Base-by-base conservation (phyloP, 2,329 filamentous ascomycete genomes). In the Lecanicillium sp. region DNA sequence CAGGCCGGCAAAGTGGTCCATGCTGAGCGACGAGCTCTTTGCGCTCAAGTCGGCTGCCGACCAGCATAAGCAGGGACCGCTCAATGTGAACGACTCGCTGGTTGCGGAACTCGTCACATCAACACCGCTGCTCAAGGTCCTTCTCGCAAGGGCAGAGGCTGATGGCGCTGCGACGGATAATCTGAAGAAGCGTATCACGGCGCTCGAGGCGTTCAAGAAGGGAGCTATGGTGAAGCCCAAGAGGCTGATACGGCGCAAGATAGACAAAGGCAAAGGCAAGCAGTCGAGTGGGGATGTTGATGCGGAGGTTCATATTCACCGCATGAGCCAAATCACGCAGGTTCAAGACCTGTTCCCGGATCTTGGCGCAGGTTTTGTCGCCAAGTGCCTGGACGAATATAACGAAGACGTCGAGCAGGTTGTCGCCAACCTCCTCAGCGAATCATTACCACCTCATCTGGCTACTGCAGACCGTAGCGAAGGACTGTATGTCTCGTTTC, bases 321-420 rank as follows among this genome's bases (percentile, higher is more conserved):
- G 76, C 35, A 85, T 94, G 79, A 90, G 86, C 57, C 79, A 91
- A 41, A 81, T 97, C 44, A 86, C 86, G 0, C 88, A 94, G 62
- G 77, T 98, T n/a, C 90, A 95, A 61, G 91, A 98, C 60, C 73
- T 97, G 0, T 96, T 97, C 60, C 89, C 91, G 0, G 81, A 95
- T 53, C 72, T 97, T 9, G 90, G 90, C 5, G 84, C 87, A 4
- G 87, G 78, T 0, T 97, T 95, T 60, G 72, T 97, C 14, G 75
- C 87, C 15, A 85, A 79, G 57, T 74, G 95, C 9, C 73, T 96
- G 20, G 86, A 91, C 57, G 82, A 87, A 60, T 96, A 93, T 62
- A 68, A 71, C 37, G 83, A 93, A 55, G 74, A 90, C 58, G 77
- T 84, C 0, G 90, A 96, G 65, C 77, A 84, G 61, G 84, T 93